Base-by-base conservation (phyloP, 2,329 filamentous ascomycete species). In the Colletotrichum sp. region DNA sequence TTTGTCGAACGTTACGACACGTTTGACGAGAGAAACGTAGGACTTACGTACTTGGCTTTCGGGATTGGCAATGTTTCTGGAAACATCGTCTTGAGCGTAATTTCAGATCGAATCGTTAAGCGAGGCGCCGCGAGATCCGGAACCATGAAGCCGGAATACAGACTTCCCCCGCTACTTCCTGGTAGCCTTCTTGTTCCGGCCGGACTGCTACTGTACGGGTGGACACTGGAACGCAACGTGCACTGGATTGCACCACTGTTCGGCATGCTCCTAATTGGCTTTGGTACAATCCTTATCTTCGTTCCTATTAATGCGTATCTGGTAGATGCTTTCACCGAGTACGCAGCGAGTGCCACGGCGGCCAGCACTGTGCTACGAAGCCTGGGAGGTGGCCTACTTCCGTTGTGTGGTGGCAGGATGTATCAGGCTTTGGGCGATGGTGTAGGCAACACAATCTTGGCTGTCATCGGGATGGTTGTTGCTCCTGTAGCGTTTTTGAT, bases 241-340 rank as follows among this genome's bases (percentile, higher is more conserved):
- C 90, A 92, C 68, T 93, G 90, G 89, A 89, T 92, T 28, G 88
- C 85, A 0, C 90, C 91, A 2, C 90, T 91, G 39, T 85, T 91
- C 5, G 87, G 86, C 1, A 91, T 88, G 0, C 80, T 83, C 3
- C 79, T 91, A 4, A 85, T 91, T 15, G 90, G 90, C 1, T 76
- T 87, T 1, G 86, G 85, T 3, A 85, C 87, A 57, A 80, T 88
- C 9, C 79, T 85, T 16, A 83, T 87, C 6, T 88, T 87, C 75
- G 90, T 92, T 87, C 86, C 87, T 0, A 84, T 90, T 2, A 89
- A 90, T 71, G 91, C 90, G 6, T 95, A 95, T 78, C 87, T 94
- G 5, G 89, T 94, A 36, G 93, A 95, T 72, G 88, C 89, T 3
- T 89, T 87, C 71, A 84, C 84, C 24, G 76, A 85, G 59, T 89